Evolutionary conservation across 1,284 basidiomycete species (phyloP).

Genomic region (Marasmius tenuissimus): DNA sequence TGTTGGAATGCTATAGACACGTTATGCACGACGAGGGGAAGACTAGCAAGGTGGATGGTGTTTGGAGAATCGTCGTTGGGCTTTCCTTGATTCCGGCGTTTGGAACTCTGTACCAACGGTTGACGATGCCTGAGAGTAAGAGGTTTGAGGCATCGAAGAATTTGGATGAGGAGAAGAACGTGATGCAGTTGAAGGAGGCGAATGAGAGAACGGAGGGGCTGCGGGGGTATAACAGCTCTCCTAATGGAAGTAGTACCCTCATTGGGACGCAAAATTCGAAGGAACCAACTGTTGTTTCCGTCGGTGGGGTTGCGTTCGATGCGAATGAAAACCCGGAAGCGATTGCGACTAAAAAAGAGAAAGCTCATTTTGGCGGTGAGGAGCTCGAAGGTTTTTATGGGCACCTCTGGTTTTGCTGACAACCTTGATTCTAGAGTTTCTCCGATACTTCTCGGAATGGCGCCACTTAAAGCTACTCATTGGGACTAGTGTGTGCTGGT

Average conservation of each 20-base stretch:
- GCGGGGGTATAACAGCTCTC: not conserved
- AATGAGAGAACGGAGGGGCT: conserved; percentile 3
- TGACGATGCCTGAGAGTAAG: conserved; percentile 61
- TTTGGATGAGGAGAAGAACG: conserved; percentile 20
- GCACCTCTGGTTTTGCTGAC: not conserved
- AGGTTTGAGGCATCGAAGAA: conserved; percentile 40
- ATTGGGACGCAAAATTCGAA: not conserved
- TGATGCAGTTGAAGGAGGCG: conserved; percentile 31
- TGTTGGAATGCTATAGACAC: conserved; percentile 67
- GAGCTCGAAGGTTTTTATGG: not conserved
- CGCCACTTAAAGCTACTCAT: conserved; percentile 38
- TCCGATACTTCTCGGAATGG: conserved; percentile 43
- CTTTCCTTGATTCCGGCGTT: conserved; percentile 18
- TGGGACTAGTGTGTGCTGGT: conserved; percentile 41
- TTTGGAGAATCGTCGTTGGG: conserved; percentile 15
- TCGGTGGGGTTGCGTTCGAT: not conserved
- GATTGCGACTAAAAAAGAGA: not conserved
- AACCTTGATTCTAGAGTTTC: not conserved
- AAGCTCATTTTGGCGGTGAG: not conserved
- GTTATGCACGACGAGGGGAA: conserved; percentile 58
- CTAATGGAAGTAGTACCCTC: not conserved
- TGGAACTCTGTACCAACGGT: conserved; percentile 44
- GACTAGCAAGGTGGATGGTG: conserved; percentile 54
- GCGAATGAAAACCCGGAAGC: not conserved
- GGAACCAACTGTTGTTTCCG: not conserved